Conservation (phyloP, 768 basidiomycete species). For the Serendipita sp. region DNA sequence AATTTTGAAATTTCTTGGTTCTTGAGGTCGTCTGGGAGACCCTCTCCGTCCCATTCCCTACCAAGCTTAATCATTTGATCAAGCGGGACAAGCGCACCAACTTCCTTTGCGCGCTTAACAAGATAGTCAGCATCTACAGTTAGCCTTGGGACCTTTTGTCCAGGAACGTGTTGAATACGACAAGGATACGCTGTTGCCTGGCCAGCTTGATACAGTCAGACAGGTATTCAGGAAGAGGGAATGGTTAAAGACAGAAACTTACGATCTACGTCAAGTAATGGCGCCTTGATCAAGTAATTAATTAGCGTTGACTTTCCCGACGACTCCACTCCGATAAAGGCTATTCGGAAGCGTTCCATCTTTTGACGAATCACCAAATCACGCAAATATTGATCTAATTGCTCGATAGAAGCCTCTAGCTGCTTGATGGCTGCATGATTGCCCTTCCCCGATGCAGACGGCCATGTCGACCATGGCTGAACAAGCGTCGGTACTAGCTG, state of each 20-base stretch:
- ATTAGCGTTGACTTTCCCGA: not conserved
- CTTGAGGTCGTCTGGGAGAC: no score
- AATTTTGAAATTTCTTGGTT: no score
- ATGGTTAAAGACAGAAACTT: not conserved
- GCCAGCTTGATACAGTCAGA: not conserved
- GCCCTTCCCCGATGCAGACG: no score
- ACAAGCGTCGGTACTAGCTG: no score
- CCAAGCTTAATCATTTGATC: no score
- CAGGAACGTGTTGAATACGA: not conserved
- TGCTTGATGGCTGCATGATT: no score
- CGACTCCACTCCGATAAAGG: not conserved
- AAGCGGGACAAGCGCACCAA: no score
- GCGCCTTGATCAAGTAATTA: not conserved
- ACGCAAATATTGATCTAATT: not conserved
- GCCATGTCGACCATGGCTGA: no score
- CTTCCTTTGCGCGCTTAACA: not conserved
- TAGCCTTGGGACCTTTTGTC: not conserved
- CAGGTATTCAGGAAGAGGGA: not conserved
- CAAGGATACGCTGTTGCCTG: not conserved
- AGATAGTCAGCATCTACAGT: not conserved
- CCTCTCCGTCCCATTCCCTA: no score
- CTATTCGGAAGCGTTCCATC: not conserved
- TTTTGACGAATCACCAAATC: not conserved
- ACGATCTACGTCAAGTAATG: not conserved
- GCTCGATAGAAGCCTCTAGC: not conserved